Evolutionary conservation across 2,329 filamentous ascomycete genomes (phyloP).

Genomic region (Colletotrichum lentis): DNA sequence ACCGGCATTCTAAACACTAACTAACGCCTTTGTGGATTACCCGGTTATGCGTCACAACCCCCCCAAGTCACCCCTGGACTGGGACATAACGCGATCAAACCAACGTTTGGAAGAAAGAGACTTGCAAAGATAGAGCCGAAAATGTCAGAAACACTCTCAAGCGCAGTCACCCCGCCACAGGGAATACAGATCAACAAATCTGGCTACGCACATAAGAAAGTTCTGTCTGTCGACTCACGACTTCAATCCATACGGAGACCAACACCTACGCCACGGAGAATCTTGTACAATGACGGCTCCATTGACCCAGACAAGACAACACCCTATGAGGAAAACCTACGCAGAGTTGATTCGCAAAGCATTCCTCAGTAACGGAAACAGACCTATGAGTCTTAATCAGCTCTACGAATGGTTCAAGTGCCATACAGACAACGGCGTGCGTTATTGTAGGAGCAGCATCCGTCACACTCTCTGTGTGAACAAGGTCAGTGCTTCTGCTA

Average conservation of each 20-base stretch:
- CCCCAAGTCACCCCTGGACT: neutral
- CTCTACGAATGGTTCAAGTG: neutral
- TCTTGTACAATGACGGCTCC: constrained; percentile 3
- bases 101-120: neutral
- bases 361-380: constrained; percentile 3
- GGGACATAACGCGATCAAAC: neutral
- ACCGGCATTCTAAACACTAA: neutral
- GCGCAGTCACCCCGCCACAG: neutral
- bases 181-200: neutral
- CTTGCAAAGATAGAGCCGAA: neutral
- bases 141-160: neutral
- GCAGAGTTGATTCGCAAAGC: neutral
- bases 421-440: neutral
- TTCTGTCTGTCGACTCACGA: neutral
- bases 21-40: neutral
- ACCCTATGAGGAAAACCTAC: neutral
- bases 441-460: neutral
- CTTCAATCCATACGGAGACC: neutral
- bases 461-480: neutral
- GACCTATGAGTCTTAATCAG: constrained; percentile 1
- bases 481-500: neutral
- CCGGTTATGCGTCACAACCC: neutral
- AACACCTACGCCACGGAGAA: neutral
- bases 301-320: neutral
- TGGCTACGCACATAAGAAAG: neutral